Base-by-base conservation (phyloP, 2,329 filamentous ascomycete species). In the Colletotrichum cordylinicola region DNA sequence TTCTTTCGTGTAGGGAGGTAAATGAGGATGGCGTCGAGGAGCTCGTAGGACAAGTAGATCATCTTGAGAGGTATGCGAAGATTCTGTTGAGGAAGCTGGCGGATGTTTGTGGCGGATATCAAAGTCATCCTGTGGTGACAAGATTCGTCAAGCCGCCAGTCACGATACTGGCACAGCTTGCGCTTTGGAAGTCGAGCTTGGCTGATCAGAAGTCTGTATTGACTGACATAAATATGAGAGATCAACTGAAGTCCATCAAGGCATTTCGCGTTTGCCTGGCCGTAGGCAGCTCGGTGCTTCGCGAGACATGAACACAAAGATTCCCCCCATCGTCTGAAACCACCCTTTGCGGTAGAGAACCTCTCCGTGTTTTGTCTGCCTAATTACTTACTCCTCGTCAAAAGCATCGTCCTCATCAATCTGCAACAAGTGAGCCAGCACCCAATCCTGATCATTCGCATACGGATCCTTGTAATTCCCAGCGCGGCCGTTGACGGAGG, bases 371-470 rank as follows among this genome's bases (percentile, higher is more conserved):
- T n/a, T 29, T 13, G 10, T 5, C 15, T 27, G 16, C 18, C 12
- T 64, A n/a, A n/a, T n/a, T n/a, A 0, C 8, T 27, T 2, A 10
- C 21, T 64, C 15, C 21, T 13, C 15, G 18, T 64, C 7, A 24
- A 35, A n/a, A 8, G n/a, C 35, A 18, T 64, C 37, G 5, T 73
- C 75, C 5, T 72, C 68, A 8, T 77, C 68, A 7, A 73, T 61
- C 35, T 72, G 73, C n/a, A 77, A n/a, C 5, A 76, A 56, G 29
- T 77, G 75, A 6, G 62, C 62, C 8, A 77, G 18, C 0, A 66
- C 65, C 64, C 69, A 76, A 33, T 76, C 67, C 24, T 76, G 68
- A 21, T 77, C 73, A 13, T 77, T 77, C 13, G 75, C 72, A 15
- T 69, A 77, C 8, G 67, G 75, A 13, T 77, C 75, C 6, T 61